Evolutionary conservation across 192 early-diverging fungal species (phyloP).

Genomic region (Spinellus fusiger): DNA sequence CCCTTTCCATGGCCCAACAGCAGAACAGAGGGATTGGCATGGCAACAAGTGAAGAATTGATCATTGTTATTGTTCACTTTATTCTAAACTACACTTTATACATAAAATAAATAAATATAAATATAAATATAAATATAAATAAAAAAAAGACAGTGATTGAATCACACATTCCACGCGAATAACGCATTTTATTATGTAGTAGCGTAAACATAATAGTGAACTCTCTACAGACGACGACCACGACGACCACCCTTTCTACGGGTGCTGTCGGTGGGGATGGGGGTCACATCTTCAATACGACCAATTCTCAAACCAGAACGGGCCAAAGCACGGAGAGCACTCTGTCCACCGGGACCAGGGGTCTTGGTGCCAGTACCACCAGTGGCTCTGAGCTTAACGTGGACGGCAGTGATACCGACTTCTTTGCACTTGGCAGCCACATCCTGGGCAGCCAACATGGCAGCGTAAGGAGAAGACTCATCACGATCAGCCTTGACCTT

Average conservation of each 20-base stretch:
- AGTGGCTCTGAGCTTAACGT: constrained; percentile 99
- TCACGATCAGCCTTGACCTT: constrained; percentile 99
- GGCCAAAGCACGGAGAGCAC: constrained; percentile 96
- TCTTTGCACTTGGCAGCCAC: constrained; percentile 98
- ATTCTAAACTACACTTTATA: background rate
- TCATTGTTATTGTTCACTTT: background rate
- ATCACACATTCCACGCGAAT: no score
- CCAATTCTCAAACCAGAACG: constrained; percentile 99
- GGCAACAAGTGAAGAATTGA: background rate
- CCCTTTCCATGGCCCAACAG: no score
- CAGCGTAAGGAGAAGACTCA: constrained; percentile 99
- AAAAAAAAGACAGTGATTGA: no score
- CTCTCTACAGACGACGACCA: constrained; percentile 93
- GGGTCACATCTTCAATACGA: constrained; percentile 98
- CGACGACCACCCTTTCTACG: constrained; percentile 99
- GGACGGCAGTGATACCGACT: constrained; percentile 98
- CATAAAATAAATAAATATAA: background rate
- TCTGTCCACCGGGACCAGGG: constrained; percentile 96
- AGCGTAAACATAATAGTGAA: constrained; percentile 32
- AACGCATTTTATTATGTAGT: background rate
- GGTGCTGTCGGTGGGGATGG: constrained; percentile 98
- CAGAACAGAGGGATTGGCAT: background rate
- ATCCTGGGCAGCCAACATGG: constrained; percentile 99
- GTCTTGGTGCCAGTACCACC: constrained; percentile 99
- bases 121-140: background rate